Conservation (phyloP, 164 flowering plant genomes). For the Dillenia suffruticosa region DNA sequence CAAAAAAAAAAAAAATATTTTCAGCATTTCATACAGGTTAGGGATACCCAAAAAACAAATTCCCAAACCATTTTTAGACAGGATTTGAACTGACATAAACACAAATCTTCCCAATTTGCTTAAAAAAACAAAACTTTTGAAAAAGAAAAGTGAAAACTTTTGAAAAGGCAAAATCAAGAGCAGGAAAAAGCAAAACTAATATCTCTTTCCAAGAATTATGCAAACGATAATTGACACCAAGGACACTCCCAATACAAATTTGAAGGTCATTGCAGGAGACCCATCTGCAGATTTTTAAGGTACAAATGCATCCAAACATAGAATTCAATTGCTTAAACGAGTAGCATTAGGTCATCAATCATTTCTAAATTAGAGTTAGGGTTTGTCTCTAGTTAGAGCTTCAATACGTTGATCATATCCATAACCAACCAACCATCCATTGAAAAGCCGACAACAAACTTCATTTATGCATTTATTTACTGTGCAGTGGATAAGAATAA, state of each 20-base stretch:
- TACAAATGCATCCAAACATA: too few species aligned
- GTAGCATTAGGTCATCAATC: too few species aligned
- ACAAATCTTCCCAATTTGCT: slow-evolving; percentile 9
- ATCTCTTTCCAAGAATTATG: slow-evolving; percentile 75
- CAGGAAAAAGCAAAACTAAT: slow-evolving; percentile 25
- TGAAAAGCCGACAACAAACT: too few species aligned
- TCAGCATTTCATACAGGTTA: slow-evolving; percentile 5
- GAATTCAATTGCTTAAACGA: too few species aligned
- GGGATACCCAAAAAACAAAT: slow-evolving; percentile 33
- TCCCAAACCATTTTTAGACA: slow-evolving; percentile 30
- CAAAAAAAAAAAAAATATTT: too few species aligned
- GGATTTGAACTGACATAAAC: slow-evolving; percentile 7
- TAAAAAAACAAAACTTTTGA: slow-evolving; percentile 3
- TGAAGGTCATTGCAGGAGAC: slow-evolving; percentile 41
- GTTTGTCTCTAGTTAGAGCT: too few species aligned
- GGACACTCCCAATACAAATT: slow-evolving; percentile 73
- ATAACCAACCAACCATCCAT: too few species aligned
- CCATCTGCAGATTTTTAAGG: too few species aligned
- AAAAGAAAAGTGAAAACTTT: slow-evolving; percentile 4
- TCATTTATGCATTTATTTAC: too few species aligned
- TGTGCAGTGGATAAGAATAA: too few species aligned
- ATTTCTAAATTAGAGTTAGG: too few species aligned
- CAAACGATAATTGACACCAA: slow-evolving; percentile 73
- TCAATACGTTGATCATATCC: too few species aligned
- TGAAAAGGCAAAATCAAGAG: slow-evolving; percentile 1